Evolutionary conservation across 495 filamentous ascomycete species (phyloP), one percentile per base, ranked within the genome.

Genomic region (Penicillium manginii): DNA sequence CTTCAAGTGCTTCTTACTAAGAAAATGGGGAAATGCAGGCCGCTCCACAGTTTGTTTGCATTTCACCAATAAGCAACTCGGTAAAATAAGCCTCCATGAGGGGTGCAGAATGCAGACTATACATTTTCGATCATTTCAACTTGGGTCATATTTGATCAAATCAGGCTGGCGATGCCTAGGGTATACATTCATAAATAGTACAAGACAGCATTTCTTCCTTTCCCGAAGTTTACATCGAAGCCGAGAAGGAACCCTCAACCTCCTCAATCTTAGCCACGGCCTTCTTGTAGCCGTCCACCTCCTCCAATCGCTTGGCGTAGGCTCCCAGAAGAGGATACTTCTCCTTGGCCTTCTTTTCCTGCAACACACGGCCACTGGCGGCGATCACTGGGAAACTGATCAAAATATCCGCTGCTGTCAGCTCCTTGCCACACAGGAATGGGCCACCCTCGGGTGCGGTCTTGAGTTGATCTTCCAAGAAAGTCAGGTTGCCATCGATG

Each of bases 381-480:
- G 82, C 82, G 26, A 85, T 78, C 10, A 96, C 69, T 0, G 88
- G 89, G 68, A 90, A 96, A 61, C 82, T 86, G 73, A 96, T 77
- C 64, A 94, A 67, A 40, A 97, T 89, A 68, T 97, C 93, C 0
- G 89, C 93, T 0, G 85, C 86, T 0, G 89, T 91, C 21, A 97
- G 76, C 49, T 85, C 73, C 12, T 77, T 73, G 5, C 92, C 91
- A 64, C 88, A 92, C 14, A 96, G 73, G 63, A 83, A 96, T 14
- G 77, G 69, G 2, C 90, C 90, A 8, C 80, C 79, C 6, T 79
- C 59, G 0, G 88, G 88, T 1, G 86, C 83, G 0, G 86, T 87
- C 14, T 78, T 75, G 11, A 96, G 76, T 69, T 89, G 88, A 10
- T 73, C 69, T 62, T 96, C 91, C 2, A 97, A 67, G 71, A 96